Conservation (phyloP, 2,329 filamentous ascomycete species). For the Diaporthe velutina region DNA sequence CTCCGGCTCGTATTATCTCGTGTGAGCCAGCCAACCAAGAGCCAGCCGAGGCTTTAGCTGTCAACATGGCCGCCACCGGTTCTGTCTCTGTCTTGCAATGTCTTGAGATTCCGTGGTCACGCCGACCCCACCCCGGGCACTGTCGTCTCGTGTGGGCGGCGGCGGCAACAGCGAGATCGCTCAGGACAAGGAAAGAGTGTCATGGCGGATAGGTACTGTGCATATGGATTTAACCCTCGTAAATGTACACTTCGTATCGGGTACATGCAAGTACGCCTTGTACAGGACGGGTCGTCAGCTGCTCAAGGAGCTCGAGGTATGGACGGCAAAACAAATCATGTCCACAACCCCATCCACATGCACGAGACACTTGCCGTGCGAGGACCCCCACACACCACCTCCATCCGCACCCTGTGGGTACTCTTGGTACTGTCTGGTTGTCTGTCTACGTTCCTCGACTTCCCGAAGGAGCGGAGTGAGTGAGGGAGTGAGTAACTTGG, state of each 20-base stretch:
- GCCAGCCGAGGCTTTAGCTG: background rate
- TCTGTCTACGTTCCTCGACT: background rate
- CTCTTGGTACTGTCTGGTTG: background rate
- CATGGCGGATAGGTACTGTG: background rate
- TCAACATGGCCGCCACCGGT: constrained; percentile 1
- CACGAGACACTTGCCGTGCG: constrained; percentile 28
- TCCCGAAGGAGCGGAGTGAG: background rate
- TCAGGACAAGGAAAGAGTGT: too few species aligned
- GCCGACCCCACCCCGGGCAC: background rate
- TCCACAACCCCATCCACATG: background rate
- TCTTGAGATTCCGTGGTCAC: constrained; percentile 27
- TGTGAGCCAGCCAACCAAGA: constrained; percentile 4
- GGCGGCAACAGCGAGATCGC: constrained; percentile 2
- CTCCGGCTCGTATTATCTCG: constrained; percentile 12
- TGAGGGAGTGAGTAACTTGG: background rate
- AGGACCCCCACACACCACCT: constrained; percentile 23
- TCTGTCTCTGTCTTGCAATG: constrained; percentile 21
- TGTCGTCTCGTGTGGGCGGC: background rate
- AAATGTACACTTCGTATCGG: constrained; percentile 21
- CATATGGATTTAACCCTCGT: background rate
- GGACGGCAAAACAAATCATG: constrained; percentile 16
- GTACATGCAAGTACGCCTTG: constrained; percentile 23
- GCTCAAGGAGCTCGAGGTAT: constrained; percentile 2
- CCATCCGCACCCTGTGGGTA: background rate
- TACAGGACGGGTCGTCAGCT: constrained; percentile 7